Conservation (phyloP, 441 rosid genomes). For the Gossypium laxum region DNA sequence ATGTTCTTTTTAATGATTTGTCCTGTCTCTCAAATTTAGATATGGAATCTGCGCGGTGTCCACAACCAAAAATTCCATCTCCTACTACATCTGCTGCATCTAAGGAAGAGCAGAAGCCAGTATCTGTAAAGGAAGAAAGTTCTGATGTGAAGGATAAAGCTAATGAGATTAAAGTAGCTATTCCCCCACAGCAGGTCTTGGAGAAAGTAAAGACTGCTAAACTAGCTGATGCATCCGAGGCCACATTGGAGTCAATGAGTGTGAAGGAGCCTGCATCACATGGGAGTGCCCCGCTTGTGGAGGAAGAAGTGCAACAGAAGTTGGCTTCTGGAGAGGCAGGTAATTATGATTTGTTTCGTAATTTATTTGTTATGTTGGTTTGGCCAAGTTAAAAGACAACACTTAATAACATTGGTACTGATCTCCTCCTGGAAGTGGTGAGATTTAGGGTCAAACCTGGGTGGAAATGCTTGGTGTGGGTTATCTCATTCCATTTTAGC, state of each 20-base stretch:
- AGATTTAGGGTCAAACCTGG: background rate
- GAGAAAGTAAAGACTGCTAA: constrained; percentile 40
- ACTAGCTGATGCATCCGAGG: constrained; percentile 54
- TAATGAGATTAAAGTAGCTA: constrained; percentile 35
- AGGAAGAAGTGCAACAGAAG: constrained; percentile 89
- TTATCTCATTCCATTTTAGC: background rate
- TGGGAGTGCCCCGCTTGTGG: constrained; percentile 56
- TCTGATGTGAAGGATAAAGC: constrained; percentile 28
- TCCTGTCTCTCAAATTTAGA: constrained; percentile 32
- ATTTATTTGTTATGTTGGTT: background rate
- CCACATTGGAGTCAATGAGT: constrained; percentile 58
- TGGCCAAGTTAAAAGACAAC: background rate
- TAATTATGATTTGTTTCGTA: constrained; percentile 16
- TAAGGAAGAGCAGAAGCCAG: constrained; percentile 55
- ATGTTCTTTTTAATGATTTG: background rate
- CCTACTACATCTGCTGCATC: constrained; percentile 79
- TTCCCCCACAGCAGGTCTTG: constrained; percentile 30
- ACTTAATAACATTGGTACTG: background rate
- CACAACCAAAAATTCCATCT: constrained; percentile 65
- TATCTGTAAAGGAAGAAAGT: constrained; percentile 30
- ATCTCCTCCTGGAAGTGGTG: background rate
- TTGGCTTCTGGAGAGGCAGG: constrained; percentile 73
- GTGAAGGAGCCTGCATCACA: constrained; percentile 72
- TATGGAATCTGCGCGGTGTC: constrained; percentile 83
- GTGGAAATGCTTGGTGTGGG: background rate